These are phyloP conservation scores for Grosmannia serpens DNA, from an alignment of 2,329 filamentous ascomycete species.

Conservation along the genomic window DNA sequence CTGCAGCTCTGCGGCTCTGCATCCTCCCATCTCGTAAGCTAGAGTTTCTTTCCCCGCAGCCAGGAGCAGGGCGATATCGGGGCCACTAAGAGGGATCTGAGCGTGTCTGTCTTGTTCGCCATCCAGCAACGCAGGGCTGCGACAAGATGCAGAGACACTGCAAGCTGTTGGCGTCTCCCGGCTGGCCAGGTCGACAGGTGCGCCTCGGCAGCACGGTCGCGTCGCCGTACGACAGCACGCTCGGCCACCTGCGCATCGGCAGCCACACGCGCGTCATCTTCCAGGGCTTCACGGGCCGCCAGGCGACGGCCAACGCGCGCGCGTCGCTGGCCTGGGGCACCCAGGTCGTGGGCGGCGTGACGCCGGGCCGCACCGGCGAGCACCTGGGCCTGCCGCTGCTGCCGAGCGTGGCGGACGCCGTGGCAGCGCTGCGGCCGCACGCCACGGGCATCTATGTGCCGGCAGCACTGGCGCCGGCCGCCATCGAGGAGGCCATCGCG, in stretches of 20 bases:
- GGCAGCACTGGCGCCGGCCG: constrained; percentile 58
- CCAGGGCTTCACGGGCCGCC: constrained; percentile 29
- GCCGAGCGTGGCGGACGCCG: constrained; percentile 55
- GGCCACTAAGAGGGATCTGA: no score
- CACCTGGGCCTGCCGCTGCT: constrained; percentile 64
- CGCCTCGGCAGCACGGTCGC: neutral
- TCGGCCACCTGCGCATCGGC: constrained; percentile 26
- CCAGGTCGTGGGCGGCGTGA: constrained; percentile 69
- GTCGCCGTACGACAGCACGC: constrained; percentile 19
- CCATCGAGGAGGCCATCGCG: constrained; percentile 71
- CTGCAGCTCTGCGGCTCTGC: neutral
- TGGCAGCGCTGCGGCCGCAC: constrained; percentile 59
- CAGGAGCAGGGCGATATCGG: neutral
- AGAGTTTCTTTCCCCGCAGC: neutral
- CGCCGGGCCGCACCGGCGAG: constrained; percentile 35
- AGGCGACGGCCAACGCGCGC: constrained; percentile 64
- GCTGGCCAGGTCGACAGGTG: neutral
- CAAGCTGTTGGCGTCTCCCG: neutral
- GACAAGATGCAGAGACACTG: neutral
- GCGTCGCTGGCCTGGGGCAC: constrained; percentile 71
- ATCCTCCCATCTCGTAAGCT: neutral
- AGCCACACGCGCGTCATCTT: constrained; percentile 29
- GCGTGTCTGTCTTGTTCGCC: no score
- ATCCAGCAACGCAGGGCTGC: no score
- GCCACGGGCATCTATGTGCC: constrained; percentile 73